Evolutionary conservation across 805 yeast genomes (phyloP).

Genomic region (Ogataea trehalophila): DNA sequence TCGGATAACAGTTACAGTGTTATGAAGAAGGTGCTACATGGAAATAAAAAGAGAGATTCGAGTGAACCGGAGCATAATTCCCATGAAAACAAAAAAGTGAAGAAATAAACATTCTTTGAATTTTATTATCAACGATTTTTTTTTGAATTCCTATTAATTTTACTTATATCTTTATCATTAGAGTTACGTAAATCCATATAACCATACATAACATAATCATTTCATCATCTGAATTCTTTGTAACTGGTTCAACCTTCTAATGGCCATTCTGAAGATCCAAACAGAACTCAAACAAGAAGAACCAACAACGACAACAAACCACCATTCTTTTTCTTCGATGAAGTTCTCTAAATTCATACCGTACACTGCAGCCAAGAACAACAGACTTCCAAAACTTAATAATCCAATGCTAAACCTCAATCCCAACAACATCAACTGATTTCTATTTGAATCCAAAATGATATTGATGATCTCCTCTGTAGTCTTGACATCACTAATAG

Average conservation of each 20-base stretch:
- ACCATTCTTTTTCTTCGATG: slow-evolving; percentile 75
- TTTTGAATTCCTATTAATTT: neutral
- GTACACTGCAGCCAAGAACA: slow-evolving; percentile 79
- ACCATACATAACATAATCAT: neutral
- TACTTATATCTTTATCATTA: neutral
- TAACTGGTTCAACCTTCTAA: slow-evolving; percentile 54
- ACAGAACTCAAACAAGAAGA: slow-evolving; percentile 38
- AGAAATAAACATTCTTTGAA: neutral
- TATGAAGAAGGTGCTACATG: slow-evolving; percentile 13
- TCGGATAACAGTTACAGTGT: slow-evolving; percentile 15
- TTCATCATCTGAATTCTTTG: slow-evolving; percentile 53
- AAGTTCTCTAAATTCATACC: slow-evolving; percentile 96
- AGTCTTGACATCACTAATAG: slow-evolving; percentile 77
- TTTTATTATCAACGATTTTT: neutral
- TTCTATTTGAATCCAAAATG: slow-evolving; percentile 88
- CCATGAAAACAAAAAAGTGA: slow-evolving; percentile 7
- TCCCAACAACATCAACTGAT: slow-evolving; percentile 85
- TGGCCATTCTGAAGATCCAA: slow-evolving; percentile 47
- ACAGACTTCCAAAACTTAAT: slow-evolving; percentile 72
- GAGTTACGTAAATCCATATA: neutral
- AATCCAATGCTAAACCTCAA: slow-evolving; percentile 79
- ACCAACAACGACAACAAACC: slow-evolving; percentile 51
- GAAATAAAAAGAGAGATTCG: slow-evolving; percentile 11
- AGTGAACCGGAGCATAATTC: neutral
- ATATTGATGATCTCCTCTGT: slow-evolving; percentile 95